phyloP scores from a whole-genome alignment of 2,329 filamentous ascomycete species.

The Fusarium sterilihyphosum region DNA sequence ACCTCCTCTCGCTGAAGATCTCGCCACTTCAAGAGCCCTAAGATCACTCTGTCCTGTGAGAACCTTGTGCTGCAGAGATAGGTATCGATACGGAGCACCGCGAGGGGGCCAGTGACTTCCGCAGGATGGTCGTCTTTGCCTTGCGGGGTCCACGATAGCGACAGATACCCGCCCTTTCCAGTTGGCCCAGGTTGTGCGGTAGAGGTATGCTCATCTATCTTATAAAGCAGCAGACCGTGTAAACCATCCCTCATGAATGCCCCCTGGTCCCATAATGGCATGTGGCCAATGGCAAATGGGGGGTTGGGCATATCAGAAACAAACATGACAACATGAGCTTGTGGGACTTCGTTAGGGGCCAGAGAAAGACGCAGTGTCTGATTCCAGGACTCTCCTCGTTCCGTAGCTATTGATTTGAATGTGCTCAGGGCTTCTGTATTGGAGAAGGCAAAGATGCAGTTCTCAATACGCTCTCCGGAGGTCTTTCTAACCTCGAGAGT shows the following conservation, averaged over 20 bases:
- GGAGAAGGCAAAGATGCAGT: constrained; percentile 87
- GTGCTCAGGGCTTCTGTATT: constrained; percentile 82
- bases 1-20: constrained; percentile 78
- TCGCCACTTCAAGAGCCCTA: constrained; percentile 88
- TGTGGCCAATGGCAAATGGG: constrained; percentile 90
- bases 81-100: constrained; percentile 81
- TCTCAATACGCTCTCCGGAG: constrained; percentile 83
- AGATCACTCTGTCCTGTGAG: constrained; percentile 88
- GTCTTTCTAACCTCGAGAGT: constrained; percentile 87
- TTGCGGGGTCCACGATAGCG: constrained; percentile 79
- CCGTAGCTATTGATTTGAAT: constrained; percentile 86
- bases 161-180: constrained; percentile 88
- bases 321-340: constrained; percentile 88
- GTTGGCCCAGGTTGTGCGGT: constrained; percentile 67
- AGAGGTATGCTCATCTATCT: constrained; percentile 90
- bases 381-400: constrained; percentile 85
- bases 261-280: constrained; percentile 92
- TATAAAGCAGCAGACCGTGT: constrained; percentile 85
- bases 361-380: constrained; percentile 87
- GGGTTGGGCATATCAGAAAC: constrained; percentile 86
- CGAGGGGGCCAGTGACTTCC: constrained; percentile 82
- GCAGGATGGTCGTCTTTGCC: constrained; percentile 73
- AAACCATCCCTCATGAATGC: constrained; percentile 89
- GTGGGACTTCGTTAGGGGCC: constrained; percentile 80
- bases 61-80: constrained; percentile 95